These are phyloP conservation scores for Yamadazyma endophytica DNA, from an alignment of 805 yeast species.

Conservation along the genomic window DNA sequence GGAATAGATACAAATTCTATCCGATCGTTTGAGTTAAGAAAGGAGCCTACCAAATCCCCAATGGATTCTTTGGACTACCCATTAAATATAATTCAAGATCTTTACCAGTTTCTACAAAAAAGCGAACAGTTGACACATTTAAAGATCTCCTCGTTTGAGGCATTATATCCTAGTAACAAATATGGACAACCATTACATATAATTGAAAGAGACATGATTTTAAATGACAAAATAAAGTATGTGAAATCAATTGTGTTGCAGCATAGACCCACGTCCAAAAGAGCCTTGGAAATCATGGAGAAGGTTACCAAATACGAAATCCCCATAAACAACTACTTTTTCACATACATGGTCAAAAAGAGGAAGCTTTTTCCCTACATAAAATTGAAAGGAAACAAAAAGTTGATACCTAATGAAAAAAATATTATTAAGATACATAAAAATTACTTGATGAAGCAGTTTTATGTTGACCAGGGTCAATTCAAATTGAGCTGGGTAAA, in stretches of 20 bases:
- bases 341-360: conserved; percentile 22
- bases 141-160: conserved; percentile 28
- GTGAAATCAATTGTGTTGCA: conserved; percentile 16
- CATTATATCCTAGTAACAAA: conserved; percentile 24
- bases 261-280: conserved; percentile 18
- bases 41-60: neutral
- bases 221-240: conserved; percentile 19
- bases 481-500: conserved; percentile 22
- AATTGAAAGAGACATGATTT: conserved; percentile 20
- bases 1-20: no score
- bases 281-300: conserved; percentile 14
- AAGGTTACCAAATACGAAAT: conserved; percentile 12
- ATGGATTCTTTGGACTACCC: neutral
- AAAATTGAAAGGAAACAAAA: conserved; percentile 16
- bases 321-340: conserved; percentile 21
- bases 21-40: neutral
- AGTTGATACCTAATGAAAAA: conserved; percentile 25
- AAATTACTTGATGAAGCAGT: conserved; percentile 27
- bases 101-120: conserved; percentile 17
- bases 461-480: conserved; percentile 15
- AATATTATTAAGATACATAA: conserved; percentile 24
- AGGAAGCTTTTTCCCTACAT: conserved; percentile 11
- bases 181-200: conserved; percentile 29
- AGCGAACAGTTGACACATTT: conserved; percentile 21
- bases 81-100: conserved; percentile 10